Evolutionary conservation across 176 grass and related monocot species (phyloP).

Genomic region (Ensete ventricosum): DNA sequence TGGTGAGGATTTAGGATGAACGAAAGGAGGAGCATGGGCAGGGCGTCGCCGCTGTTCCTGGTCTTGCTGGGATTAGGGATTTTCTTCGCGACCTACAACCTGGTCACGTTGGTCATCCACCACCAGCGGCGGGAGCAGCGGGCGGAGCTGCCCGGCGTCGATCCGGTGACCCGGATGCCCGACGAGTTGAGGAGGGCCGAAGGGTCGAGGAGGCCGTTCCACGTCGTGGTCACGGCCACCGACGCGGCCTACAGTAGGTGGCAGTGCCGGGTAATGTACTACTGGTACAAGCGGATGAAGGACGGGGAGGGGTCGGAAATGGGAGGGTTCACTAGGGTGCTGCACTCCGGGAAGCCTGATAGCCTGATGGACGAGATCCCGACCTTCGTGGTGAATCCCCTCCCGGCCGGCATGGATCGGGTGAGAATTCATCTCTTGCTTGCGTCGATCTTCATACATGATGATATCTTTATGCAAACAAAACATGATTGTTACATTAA

Average conservation of each 20-base stretch:
- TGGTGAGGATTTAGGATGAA: not conserved
- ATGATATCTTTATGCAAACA: not conserved
- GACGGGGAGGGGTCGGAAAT: conserved; percentile 46
- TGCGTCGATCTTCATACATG: not conserved
- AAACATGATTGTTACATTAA: not conserved
- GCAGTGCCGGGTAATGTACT: conserved; percentile 87
- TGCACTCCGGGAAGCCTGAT: conserved; percentile 72
- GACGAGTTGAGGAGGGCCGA: conserved; percentile 18
- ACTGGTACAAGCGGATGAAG: conserved; percentile 78
- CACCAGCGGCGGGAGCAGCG: conserved; percentile 14
- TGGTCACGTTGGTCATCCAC: conserved; percentile 40
- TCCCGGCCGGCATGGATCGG: conserved; percentile 56
- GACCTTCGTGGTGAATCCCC: conserved; percentile 76
- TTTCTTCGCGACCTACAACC: conserved; percentile 83
- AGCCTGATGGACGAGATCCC: conserved; percentile 76
- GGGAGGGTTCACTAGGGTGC: conserved; percentile 81
- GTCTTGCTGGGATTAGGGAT: conserved; percentile 40
- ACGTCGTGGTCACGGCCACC: conserved; percentile 67
- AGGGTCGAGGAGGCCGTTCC: conserved; percentile 39
- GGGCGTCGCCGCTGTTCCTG: conserved; percentile 37
- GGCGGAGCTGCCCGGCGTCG: conserved; percentile 34
- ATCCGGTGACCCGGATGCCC: conserved; percentile 32
- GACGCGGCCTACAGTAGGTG: conserved; percentile 60
- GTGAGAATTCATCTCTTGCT: conserved; percentile 18
- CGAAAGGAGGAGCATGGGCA: conserved; percentile 23